phyloP scores from a whole-genome alignment of 495 filamentous ascomycete species.

The Hyaloscypha bicolor region DNA sequence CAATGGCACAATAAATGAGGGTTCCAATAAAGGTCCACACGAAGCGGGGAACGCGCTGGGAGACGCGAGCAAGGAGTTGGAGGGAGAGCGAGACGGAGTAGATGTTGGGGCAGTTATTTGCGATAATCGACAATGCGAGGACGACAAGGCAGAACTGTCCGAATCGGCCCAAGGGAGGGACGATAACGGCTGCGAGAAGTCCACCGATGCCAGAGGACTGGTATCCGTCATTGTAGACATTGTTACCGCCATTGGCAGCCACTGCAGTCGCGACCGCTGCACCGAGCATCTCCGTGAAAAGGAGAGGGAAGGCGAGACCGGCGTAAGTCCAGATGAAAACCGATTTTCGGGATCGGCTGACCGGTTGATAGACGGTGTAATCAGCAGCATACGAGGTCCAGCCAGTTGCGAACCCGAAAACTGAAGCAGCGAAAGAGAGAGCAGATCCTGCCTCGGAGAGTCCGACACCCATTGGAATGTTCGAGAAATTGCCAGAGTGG shows the following conservation, averaged over 20 bases:
- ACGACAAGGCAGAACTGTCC: slow-evolving; percentile 84
- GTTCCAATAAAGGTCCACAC: slow-evolving; percentile 74
- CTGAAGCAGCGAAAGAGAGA: slow-evolving; percentile 72
- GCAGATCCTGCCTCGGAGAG: slow-evolving; percentile 62
- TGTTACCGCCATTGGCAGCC: slow-evolving; percentile 45
- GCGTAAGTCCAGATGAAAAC: slow-evolving; percentile 71
- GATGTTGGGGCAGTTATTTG: slow-evolving; percentile 88
- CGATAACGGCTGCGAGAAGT: slow-evolving; percentile 66
- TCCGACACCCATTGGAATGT: slow-evolving; percentile 66
- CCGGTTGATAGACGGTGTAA: slow-evolving; percentile 82
- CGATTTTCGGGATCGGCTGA: slow-evolving; percentile 54
- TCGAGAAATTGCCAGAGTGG: slow-evolving; percentile 71
- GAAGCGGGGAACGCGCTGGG: slow-evolving; percentile 74
- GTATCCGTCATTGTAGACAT: slow-evolving; percentile 62
- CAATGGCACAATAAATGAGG: slow-evolving; percentile 70
- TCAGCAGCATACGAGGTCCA: slow-evolving; percentile 83
- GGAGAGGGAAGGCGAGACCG: slow-evolving; percentile 70
- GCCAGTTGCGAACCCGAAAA: slow-evolving; percentile 79
- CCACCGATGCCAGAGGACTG: slow-evolving; percentile 65
- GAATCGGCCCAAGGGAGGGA: slow-evolving; percentile 69
- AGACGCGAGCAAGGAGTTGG: slow-evolving; percentile 67
- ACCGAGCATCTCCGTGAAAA: slow-evolving; percentile 80
- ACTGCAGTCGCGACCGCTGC: slow-evolving; percentile 72
- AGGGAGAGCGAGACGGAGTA: slow-evolving; percentile 80
- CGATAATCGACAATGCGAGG: slow-evolving; percentile 76